A percentile compares a stretch with the other conserved stretches of the same genome.
phyloP scores from a whole-genome alignment of 805 yeast species.

The Starmera amethionina region DNA sequence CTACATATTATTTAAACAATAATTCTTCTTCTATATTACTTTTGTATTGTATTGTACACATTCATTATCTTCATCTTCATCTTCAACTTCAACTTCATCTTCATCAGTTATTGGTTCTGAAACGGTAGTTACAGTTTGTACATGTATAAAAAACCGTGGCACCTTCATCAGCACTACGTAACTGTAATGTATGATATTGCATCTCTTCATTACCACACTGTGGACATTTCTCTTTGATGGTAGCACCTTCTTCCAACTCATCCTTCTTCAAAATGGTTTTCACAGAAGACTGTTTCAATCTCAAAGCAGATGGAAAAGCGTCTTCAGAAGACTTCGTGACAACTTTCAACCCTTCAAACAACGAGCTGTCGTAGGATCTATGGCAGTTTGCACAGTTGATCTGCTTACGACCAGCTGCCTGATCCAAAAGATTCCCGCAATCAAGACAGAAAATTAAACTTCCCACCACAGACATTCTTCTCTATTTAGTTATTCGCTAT shows the following conservation, averaged over 20 bases:
- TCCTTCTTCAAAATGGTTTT: conserved; percentile 70
- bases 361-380: conserved; percentile 26
- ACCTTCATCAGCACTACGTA: conserved; percentile 99
- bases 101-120: conserved; percentile 78
- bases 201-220: conserved; percentile 96
- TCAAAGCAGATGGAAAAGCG: conserved; percentile 85
- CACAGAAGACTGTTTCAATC: conserved; percentile 79
- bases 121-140: conserved; percentile 83
- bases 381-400: conserved; percentile 51
- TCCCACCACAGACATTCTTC: conserved; percentile 84
- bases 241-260: conserved; percentile 91
- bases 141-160: conserved; percentile 98
- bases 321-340: conserved; percentile 82
- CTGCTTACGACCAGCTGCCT: conserved; percentile 38
- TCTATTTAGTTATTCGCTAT: not conserved
- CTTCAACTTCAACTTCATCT: not conserved
- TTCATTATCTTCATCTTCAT: not conserved
- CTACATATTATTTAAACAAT: too few species aligned
- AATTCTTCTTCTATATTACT: too few species aligned
- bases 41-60: too few species aligned
- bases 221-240: conserved; percentile 97
- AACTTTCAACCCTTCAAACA: conserved; percentile 71
- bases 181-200: conserved; percentile 94
- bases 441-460: conserved; percentile 86
- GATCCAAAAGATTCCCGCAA: conserved; percentile 85